phyloP scores from a whole-genome alignment of 352 stramenopile genomes.

The Pythium vanterpoolii region DNA sequence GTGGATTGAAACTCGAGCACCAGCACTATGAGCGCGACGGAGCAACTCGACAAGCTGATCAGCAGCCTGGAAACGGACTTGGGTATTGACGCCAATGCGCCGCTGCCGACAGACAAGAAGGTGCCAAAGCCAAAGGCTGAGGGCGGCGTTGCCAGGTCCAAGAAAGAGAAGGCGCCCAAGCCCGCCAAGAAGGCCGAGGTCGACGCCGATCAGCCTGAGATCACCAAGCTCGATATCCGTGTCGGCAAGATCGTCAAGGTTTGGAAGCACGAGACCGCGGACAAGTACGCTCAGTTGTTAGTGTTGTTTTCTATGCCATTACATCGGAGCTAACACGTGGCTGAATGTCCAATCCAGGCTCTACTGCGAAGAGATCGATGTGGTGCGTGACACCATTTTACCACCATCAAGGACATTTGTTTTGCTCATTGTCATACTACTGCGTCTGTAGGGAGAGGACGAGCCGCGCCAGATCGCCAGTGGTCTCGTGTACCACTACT shows the following conservation, averaged over 20 bases:
- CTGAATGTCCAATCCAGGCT: conserved; percentile 41
- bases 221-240: conserved; percentile 91
- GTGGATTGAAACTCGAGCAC: conserved; percentile 17
- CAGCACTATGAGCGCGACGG: conserved; percentile 32
- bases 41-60: conserved; percentile 74
- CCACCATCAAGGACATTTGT: neutral
- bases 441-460: conserved; percentile 49
- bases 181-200: conserved; percentile 34
- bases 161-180: conserved; percentile 53
- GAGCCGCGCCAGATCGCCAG: conserved; percentile 83
- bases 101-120: conserved; percentile 24
- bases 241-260: conserved; percentile 91
- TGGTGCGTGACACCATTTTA: conserved; percentile 23
- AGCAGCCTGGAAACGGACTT: conserved; percentile 66
- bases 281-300: conserved; percentile 48
- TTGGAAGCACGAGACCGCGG: conserved; percentile 89
- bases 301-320: neutral
- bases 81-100: conserved; percentile 67
- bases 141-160: conserved; percentile 32
- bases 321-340: neutral
- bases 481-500: conserved; percentile 85
- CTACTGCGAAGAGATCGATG: conserved; percentile 91
- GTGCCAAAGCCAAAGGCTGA: conserved; percentile 28
- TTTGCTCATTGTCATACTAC: conserved; percentile 6
- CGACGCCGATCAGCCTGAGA: conserved; percentile 69